A percentile compares a stretch with the other conserved stretches of the same genome.
These are phyloP conservation scores for Mucor piriformis DNA, from an alignment of 371 early-diverging fungal species.

Conservation along the genomic window DNA sequence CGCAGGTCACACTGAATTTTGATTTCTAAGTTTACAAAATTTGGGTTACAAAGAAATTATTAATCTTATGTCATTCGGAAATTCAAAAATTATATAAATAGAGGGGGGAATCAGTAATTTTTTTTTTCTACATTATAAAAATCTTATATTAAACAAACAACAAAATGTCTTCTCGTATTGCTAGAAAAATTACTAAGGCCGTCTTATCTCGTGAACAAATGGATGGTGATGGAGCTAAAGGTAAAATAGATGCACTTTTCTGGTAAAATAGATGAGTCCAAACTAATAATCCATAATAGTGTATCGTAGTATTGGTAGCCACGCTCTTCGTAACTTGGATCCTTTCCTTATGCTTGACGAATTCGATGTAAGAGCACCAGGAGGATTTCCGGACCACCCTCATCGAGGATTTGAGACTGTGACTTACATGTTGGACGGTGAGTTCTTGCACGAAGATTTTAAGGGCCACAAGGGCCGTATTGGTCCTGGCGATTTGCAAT, in stretches of 20 bases:
- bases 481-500: slow-evolving; percentile 73
- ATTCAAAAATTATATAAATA: too few relatives aligned
- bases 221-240: slow-evolving; percentile 22
- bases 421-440: slow-evolving; percentile 76
- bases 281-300: slow-evolving; percentile 36
- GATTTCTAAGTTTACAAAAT: too few relatives aligned
- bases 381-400: slow-evolving; percentile 61
- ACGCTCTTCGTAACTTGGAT: slow-evolving; percentile 70
- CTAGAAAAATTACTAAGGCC: slow-evolving; percentile 17
- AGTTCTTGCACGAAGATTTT: slow-evolving; percentile 79
- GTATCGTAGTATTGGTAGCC: slow-evolving; percentile 72
- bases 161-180: slow-evolving; percentile 1
- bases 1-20: too few relatives aligned
- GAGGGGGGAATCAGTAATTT: too few relatives aligned
- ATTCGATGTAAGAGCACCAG: slow-evolving; percentile 58
- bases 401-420: slow-evolving; percentile 83
- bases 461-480: slow-evolving; percentile 75
- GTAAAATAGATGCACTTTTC: background rate
- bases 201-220: slow-evolving; percentile 19
- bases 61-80: too few relatives aligned
- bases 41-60: too few relatives aligned
- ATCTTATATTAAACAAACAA: too few relatives aligned
- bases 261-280: too few relatives aligned
- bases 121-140: too few relatives aligned
- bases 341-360: slow-evolving; percentile 88